Evolutionary conservation across 805 yeast genomes (phyloP), one percentile per base, ranked within the genome.

Genomic region (Candida andamanensis): DNA sequence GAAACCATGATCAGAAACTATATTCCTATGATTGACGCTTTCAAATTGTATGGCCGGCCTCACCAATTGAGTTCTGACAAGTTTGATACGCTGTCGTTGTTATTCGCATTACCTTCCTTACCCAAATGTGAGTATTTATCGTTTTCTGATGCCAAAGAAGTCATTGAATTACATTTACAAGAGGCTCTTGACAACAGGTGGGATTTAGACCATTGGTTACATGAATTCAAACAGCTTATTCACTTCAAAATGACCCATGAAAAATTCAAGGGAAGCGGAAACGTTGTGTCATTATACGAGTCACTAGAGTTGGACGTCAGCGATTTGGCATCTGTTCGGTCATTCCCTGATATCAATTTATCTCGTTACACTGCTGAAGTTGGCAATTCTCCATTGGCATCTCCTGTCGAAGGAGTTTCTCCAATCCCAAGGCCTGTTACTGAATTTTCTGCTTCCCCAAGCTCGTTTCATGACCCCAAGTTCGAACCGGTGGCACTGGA

Each of bases 1-100:
- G 92, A 83, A 49, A 83, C 83, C 11, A 76, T 81, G 76, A 72
- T 83, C 26, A 61, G 94, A 38, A 68, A 76, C 46, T 61, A 80
- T 39, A 67, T 83, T 19, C 90, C 86, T 28, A 63, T 81, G 13
- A 71, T 79, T 62, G 85, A 83, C 50, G 66, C 80, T 3, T 83
- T 81, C 57, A 72, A 69, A 47, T 53, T 83, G 28, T 83, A 83
- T 47, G 94, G 94, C 6, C 67, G 92, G 43, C 92, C 94, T 1
- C 61, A 68, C 33, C 76, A 81, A 37, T 69, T 85, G 44, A 78
- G 72, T 46, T 85, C 92, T 14, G 84, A 83, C 54, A 85, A 84
- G 54, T 50, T 64, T 2, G 83, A 85, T 44, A 52, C 69, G 27
- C 58, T 70, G 20, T 80, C 90, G 11, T 60, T 85, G 49, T 65